Evolutionary conservation across 208 protist species (phyloP).

Genomic region (Leishmania lainsoni): DNA sequence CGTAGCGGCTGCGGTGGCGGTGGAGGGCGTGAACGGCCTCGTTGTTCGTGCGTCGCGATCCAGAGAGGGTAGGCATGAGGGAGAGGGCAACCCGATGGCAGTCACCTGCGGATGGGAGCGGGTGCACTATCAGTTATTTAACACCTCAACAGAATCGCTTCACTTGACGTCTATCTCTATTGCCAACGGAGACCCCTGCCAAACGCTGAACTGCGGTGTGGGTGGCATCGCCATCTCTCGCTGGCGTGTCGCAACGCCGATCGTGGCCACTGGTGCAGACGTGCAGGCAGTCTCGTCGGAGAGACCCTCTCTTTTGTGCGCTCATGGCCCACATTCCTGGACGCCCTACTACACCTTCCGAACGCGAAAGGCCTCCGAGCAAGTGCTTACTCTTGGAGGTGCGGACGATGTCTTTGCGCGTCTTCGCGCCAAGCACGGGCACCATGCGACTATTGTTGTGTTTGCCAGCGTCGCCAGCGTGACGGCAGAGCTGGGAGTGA

Average conservation of each 20-base stretch:
- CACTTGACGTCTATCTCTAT: constrained; percentile 28
- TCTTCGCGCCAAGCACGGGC: constrained; percentile 9
- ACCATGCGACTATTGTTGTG: constrained; percentile 19
- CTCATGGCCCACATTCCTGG: not conserved
- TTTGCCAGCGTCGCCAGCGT: constrained; percentile 29
- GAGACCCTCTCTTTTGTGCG: not conserved
- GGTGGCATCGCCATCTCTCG: constrained; percentile 40
- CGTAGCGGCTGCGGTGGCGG: not conserved
- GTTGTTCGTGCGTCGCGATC: not conserved
- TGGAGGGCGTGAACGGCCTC: constrained; percentile 13
- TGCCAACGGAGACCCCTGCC: constrained; percentile 21
- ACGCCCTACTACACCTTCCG: not conserved
- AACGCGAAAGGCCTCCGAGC: constrained; percentile 13
- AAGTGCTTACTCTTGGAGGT: constrained; percentile 27
- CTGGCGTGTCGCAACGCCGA: not conserved
- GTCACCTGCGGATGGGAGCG: constrained; percentile 3
- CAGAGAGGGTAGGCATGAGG: not conserved
- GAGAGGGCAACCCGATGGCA: not conserved
- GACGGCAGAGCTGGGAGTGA: not conserved
- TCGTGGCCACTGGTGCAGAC: not conserved
- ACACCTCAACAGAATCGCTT: constrained; percentile 17
- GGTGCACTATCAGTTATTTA: constrained; percentile 20
- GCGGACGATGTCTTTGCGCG: constrained; percentile 15
- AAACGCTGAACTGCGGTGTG: constrained; percentile 36
- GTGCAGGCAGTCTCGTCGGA: not conserved